Conservation (phyloP, 345 rosid species). For the Melaleuca quinquenervia region DNA sequence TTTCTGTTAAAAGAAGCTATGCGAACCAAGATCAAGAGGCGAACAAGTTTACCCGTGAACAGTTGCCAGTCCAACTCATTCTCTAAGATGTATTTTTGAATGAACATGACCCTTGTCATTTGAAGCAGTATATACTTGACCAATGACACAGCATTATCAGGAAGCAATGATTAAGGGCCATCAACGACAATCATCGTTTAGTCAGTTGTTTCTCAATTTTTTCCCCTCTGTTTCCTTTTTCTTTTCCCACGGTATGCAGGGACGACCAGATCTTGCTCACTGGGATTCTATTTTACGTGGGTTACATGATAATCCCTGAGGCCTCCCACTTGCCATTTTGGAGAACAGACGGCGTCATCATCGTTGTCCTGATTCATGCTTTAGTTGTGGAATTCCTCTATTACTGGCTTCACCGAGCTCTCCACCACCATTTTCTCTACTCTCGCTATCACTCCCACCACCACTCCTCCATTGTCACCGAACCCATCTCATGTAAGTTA, state of each 20-base stretch:
- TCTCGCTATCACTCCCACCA: slow-evolving; percentile 82
- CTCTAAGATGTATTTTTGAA: no score
- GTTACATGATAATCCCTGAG: not conserved
- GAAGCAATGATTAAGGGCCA: not conserved
- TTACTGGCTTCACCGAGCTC: slow-evolving; percentile 69
- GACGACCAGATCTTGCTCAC: slow-evolving; percentile 44
- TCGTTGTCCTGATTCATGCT: slow-evolving; percentile 27
- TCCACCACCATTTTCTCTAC: slow-evolving; percentile 67
- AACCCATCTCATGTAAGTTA: slow-evolving; percentile 48
- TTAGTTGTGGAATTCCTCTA: slow-evolving; percentile 68
- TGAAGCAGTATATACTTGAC: not conserved
- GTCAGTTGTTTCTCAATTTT: not conserved
- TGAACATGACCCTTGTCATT: not conserved
- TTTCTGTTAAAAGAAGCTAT: not conserved
- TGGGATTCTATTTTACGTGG: slow-evolving; percentile 12
- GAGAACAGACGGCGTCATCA: slow-evolving; percentile 38
- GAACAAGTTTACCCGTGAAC: no score
- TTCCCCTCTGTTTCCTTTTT: no score
- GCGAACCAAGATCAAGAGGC: no score
- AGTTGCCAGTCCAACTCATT: no score
- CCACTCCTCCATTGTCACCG: slow-evolving; percentile 62
- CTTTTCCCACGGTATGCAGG: slow-evolving; percentile 6
- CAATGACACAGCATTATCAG: not conserved
- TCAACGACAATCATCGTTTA: no score
- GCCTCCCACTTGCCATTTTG: slow-evolving; percentile 30